These are phyloP conservation scores for Colletotrichum eremochloae DNA, from an alignment of 2,329 filamentous ascomycete genomes.

Conservation along the genomic window DNA sequence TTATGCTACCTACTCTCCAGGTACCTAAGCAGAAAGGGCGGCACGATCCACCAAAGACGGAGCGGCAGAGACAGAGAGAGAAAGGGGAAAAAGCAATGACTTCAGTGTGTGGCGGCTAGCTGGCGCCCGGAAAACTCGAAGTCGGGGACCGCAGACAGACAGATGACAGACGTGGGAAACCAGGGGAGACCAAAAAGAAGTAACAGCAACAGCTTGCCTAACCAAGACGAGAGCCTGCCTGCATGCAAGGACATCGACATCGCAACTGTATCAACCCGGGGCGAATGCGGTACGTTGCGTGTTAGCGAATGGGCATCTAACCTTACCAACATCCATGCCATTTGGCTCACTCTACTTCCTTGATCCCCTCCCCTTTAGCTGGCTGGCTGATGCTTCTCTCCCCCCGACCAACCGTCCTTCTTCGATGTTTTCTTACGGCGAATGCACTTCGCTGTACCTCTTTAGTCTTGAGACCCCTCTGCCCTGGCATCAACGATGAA, in stretches of 20 bases:
- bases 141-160: too few species aligned
- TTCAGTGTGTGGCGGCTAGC: constrained; percentile 2
- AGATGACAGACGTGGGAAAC: background rate
- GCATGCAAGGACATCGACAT: background rate
- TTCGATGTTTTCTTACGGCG: background rate
- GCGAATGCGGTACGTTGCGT: constrained; percentile 18
- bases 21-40: background rate
- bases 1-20: background rate
- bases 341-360: background rate
- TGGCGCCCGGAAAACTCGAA: constrained; percentile 3
- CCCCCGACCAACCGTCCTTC: background rate
- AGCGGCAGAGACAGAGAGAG: constrained; percentile 19
- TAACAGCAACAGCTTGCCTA: constrained; percentile 30
- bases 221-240: constrained; percentile 26
- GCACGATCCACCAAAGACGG: constrained; percentile 33
- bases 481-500: background rate
- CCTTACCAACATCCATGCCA: background rate
- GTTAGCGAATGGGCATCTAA: constrained; percentile 12
- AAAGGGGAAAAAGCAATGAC: constrained; percentile 28
- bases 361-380: background rate
- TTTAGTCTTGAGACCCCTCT: background rate
- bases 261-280: background rate
- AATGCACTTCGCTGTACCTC: background rate
- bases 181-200: background rate
- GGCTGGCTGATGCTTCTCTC: background rate